A percentile compares a stretch with the other conserved stretches of the same genome.
Conservation (phyloP, 2,329 filamentous ascomycete genomes). For the Apiospora arundinis region DNA sequence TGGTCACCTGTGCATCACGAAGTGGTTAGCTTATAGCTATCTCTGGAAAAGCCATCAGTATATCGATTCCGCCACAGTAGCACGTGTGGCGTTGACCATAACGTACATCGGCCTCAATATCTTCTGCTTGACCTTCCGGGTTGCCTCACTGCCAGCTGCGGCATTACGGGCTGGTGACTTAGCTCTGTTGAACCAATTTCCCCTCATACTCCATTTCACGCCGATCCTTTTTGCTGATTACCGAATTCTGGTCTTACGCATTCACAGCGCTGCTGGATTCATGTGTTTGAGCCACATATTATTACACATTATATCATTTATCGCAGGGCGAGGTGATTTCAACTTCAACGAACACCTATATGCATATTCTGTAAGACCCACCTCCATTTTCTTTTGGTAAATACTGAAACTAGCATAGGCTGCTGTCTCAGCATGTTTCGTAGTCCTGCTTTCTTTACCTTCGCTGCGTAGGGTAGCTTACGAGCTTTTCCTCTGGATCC, state of each 20-base stretch:
- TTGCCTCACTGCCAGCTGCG: background rate
- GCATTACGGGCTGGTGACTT: conserved; percentile 11
- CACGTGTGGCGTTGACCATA: background rate
- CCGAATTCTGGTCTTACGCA: conserved; percentile 7
- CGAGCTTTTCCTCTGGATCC: conserved; percentile 3
- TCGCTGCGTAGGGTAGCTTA: background rate
- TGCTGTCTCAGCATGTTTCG: background rate
- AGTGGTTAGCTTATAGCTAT: conserved; percentile 13
- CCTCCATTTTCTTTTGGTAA: background rate
- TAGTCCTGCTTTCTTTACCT: conserved; percentile 3
- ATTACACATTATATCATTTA: background rate
- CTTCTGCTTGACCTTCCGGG: conserved; percentile 3
- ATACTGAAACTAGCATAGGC: conserved; percentile 7
- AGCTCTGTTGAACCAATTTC: conserved; percentile 11
- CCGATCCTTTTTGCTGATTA: background rate
- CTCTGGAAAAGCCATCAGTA: background rate
- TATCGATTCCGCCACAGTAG: background rate
- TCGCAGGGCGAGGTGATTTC: background rate
- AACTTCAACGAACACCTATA: conserved; percentile 3
- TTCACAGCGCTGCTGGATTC: background rate
- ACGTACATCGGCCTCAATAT: conserved; percentile 15
- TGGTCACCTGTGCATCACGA: background rate
- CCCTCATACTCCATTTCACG: background rate
- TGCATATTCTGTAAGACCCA: background rate
- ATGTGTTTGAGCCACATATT: conserved; percentile 3